These are phyloP conservation scores for Pyrus communis DNA, from an alignment of 306 rosid genomes.

Conservation along the genomic window DNA sequence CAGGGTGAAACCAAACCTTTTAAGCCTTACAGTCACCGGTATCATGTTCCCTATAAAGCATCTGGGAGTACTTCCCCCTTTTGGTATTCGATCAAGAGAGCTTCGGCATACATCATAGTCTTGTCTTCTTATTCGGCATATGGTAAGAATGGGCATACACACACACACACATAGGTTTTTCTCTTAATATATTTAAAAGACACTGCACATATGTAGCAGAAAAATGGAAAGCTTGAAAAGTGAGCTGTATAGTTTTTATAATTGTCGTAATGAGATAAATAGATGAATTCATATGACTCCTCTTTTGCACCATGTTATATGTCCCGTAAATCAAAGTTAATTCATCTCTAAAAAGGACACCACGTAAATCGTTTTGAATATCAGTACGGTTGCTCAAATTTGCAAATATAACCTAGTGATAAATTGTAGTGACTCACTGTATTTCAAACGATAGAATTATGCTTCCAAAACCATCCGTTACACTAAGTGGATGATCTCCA, in stretches of 20 bases:
- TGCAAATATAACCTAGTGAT: background rate
- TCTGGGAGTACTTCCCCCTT: conserved; percentile 35
- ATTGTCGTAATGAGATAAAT: background rate
- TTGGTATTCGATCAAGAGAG: conserved; percentile 65
- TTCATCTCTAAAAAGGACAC: background rate
- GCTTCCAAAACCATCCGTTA: background rate
- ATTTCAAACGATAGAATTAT: background rate
- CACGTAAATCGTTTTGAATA: background rate
- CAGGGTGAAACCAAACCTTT: conserved; percentile 63
- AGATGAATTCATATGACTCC: background rate
- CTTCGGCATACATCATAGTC: conserved; percentile 69
- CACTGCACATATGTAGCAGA: background rate
- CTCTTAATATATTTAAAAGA: background rate
- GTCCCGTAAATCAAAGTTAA: background rate
- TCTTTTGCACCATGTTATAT: background rate
- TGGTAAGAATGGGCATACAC: conserved; percentile 28
- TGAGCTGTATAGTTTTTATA: background rate
- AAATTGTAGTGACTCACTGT: background rate
- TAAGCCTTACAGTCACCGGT: conserved; percentile 53
- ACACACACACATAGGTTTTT: background rate
- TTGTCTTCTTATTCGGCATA: conserved; percentile 64
- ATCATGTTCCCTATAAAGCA: conserved; percentile 38
- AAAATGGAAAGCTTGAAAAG: background rate
- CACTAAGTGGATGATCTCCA: background rate
- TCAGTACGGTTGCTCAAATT: background rate